Conservation (phyloP, 202 grass and related monocot genomes). For the Saccharum hybrid region DNA sequence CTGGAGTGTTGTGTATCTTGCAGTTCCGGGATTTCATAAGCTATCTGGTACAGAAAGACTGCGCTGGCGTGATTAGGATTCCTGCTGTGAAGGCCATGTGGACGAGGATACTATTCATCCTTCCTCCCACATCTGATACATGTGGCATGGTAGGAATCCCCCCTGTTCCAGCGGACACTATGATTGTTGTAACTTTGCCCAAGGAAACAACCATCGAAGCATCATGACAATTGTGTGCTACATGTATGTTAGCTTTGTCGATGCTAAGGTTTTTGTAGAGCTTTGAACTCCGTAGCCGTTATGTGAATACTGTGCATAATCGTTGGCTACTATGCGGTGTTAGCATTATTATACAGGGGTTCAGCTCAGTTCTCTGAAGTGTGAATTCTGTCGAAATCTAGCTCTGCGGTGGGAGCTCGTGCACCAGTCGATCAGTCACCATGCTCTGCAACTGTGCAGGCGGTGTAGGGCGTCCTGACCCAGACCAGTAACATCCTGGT, state of each 20-base stretch:
- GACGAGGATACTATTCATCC: slow-evolving; percentile 85
- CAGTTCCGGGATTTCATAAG: slow-evolving; percentile 90
- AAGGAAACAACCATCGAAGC: slow-evolving; percentile 69
- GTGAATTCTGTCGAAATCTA: background rate
- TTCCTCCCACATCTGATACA: slow-evolving; percentile 63
- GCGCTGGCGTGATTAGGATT: slow-evolving; percentile 90
- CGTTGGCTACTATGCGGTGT: background rate
- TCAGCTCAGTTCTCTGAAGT: background rate
- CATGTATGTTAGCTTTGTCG: slow-evolving; percentile 13
- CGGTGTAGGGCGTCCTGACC: background rate
- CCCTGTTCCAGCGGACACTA: slow-evolving; percentile 59
- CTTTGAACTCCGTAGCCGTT: background rate
- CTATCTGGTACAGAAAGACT: slow-evolving; percentile 90
- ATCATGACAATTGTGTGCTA: slow-evolving; percentile 28
- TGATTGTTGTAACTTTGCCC: slow-evolving; percentile 75
- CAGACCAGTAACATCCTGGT: background rate
- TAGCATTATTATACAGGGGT: background rate
- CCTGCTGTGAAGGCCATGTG: slow-evolving; percentile 73
- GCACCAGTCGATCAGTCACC: background rate
- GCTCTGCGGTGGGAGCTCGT: background rate
- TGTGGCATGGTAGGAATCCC: slow-evolving; percentile 65
- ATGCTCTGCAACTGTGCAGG: background rate
- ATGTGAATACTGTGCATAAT: slow-evolving; percentile 35
- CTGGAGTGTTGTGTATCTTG: slow-evolving; percentile 38
- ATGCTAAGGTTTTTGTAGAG: background rate